Conservation (phyloP, 306 rosid species). For the Quercus mongolica region DNA sequence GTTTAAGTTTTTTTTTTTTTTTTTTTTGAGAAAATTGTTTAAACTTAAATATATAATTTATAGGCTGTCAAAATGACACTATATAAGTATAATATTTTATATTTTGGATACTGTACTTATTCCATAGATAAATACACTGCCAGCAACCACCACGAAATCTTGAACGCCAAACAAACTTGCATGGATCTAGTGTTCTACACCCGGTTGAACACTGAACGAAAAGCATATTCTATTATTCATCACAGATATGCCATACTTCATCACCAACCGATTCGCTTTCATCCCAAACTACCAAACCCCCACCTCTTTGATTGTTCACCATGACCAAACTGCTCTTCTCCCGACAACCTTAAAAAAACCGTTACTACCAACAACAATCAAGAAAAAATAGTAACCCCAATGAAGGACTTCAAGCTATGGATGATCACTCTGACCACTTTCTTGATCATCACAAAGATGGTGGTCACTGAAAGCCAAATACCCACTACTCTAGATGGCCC, state of each 20-base stretch:
- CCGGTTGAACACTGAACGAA: neutral
- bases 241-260: neutral
- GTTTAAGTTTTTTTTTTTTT: too few species aligned
- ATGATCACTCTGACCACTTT: slow-evolving; percentile 26
- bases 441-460: slow-evolving; percentile 22
- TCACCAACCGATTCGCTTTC: neutral
- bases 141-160: too few species aligned
- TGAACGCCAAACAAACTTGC: neutral
- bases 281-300: too few species aligned
- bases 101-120: too few species aligned
- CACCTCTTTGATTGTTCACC: neutral
- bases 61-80: too few species aligned
- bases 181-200: neutral
- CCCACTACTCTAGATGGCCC: slow-evolving; percentile 90
- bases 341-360: neutral
- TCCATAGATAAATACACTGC: too few species aligned
- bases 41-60: too few species aligned
- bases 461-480: slow-evolving; percentile 37
- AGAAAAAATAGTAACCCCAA: slow-evolving; percentile 13
- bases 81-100: too few species aligned
- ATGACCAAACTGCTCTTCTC: neutral
- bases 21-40: too few species aligned
- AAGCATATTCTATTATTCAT: neutral
- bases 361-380: neutral
- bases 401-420: slow-evolving; percentile 35